Percentiles rank a stretch among this genome's conserved stretches.
phyloP scores from a whole-genome alignment of 2,329 filamentous ascomycete genomes.

The Ceratocystis colombiana region DNA sequence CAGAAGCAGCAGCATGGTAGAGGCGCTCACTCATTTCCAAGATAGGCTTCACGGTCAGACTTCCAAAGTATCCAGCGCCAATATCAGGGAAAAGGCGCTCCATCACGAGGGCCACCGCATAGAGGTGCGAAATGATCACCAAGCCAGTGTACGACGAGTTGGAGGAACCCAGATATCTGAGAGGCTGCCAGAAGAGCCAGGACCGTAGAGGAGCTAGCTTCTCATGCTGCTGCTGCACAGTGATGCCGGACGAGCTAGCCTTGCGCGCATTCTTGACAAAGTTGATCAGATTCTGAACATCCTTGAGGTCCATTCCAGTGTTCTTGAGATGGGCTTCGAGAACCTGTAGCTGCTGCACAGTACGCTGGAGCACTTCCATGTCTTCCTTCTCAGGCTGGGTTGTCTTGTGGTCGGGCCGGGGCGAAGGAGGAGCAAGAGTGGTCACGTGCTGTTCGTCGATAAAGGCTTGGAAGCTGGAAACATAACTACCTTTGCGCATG shows the following conservation, averaged over 20 bases:
- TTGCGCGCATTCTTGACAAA: conserved; percentile 65
- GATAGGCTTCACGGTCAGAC: conserved; percentile 66
- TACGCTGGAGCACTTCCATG: conserved; percentile 55
- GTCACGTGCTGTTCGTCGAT: conserved; percentile 60
- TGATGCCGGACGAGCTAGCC: conserved; percentile 44
- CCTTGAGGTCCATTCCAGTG: conserved; percentile 57
- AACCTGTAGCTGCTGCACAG: conserved; percentile 55
- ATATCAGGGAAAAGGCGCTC: conserved; percentile 89
- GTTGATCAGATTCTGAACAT: conserved; percentile 57
- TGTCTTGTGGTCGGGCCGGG: conserved; percentile 50
- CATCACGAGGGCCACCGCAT: conserved; percentile 75
- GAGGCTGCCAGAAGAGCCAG: conserved; percentile 94
- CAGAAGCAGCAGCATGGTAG: conserved; percentile 32
- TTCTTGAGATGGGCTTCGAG: conserved; percentile 59
- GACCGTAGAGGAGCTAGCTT: conserved; percentile 77
- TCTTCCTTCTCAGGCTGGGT: conserved; percentile 59
- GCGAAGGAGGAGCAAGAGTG: conserved; percentile 46
- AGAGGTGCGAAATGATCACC: conserved; percentile 81
- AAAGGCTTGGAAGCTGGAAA: conserved; percentile 75
- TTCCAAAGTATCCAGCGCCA: conserved; percentile 77
- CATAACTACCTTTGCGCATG: conserved; percentile 68
- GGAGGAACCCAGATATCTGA: conserved; percentile 68
- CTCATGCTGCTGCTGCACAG: conserved; percentile 74
- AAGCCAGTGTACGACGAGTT: conserved; percentile 67
- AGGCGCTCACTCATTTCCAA: conserved; percentile 77